Base-by-base conservation (phyloP, 2,329 filamentous ascomycete genomes). In the Botrytis cinerea region DNA sequence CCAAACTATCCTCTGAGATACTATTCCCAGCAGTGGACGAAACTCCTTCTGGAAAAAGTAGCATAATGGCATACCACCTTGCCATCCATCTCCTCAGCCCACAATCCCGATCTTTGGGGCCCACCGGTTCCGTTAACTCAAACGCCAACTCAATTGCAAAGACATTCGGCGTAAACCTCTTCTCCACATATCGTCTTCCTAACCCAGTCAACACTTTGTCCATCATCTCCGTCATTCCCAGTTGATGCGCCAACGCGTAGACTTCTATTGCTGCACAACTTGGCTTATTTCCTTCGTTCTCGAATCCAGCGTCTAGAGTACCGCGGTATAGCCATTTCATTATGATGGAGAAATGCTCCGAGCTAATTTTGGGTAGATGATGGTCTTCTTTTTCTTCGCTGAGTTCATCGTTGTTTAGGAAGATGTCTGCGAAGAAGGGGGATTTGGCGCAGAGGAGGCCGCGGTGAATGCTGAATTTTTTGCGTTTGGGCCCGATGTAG, bases 401-500 rank as follows among this genome's bases (percentile, higher is more conserved):
- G 48, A 69, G 66, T 28, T 69, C 66, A 8, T 69, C 66, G 16
- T 57, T 69, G 48, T 69, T 69, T 22, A 69, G 48, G 20, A 57
- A 69, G 48, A 57, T 69, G 12, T 69, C 20, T 32, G 66, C 48
- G 48, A 69, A 72, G 70, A 67, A 72, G 45, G 60, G 25, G 25
- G 74, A 75, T 54, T 71, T 73, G 16, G 57, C 43, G 25, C 60
- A 67, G 54, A 73, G 70, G 25, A 69, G 64, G 1, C 62, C 73
- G 20, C 63, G 45, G 28, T 73, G 73, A 43, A 74, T 68, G 7
- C 46, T 64, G 61, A 57, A 69, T 20, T 71, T 64, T 59, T 73
- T 75, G 45, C 73, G 66, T 54, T 73, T 74, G 32, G 70, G 70
- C 4, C 73, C 74, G 38, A 75, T 71, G 25, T 71, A 64, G n/a